Evolutionary conservation across 345 rosid species (phyloP), one percentile per base, ranked within the genome.

Genomic region (Citrus trifoliata): DNA sequence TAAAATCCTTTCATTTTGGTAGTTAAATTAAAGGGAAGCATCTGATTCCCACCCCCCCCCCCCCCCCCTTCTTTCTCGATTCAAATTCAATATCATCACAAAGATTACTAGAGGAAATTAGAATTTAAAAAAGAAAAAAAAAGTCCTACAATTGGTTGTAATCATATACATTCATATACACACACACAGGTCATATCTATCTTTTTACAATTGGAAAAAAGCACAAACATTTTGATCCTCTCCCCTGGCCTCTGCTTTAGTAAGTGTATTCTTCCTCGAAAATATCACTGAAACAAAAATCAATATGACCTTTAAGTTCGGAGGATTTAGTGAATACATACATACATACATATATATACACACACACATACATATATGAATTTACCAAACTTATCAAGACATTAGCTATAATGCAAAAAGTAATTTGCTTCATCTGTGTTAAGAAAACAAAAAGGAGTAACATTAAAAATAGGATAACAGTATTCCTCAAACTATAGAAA

Each of bases 201-300:
- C 18, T 12, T 13, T 46, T 32, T 21, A 42, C 78, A 28, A 28
- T 12, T 22, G 22, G 24, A 21, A 38, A 37, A 38, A 60, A 18
- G 22, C 9, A 7, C 13, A 68, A 56, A 32, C 25, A 10, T 5
- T 35, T 60, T 55, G 22, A 46, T 59, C 62, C 61, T 18, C 58
- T 42, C 22, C 9, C 7, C 56, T 19, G 25, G 59, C 70, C 27
- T 35, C 3, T 37, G 59, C 48, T 71, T 58, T 24, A 33, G 62
- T 28, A 25, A 38, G 46, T 22, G 62, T 7, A n/a, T 42, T 65
- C 63, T 51, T 35, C 79, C 8, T 46, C 25, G 10, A 62, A 67
- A 78, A 75, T 68, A 48, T 37, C 25, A 53, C 46, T 53, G 61
- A 75, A 75, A 27, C 64, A 75, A 53, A 70, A 6, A 38, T 32